Percentiles rank a stretch among this genome's conserved stretches.
phyloP scores from a whole-genome alignment of 495 filamentous ascomycete genomes.

The Sordaria brevicollis region DNA sequence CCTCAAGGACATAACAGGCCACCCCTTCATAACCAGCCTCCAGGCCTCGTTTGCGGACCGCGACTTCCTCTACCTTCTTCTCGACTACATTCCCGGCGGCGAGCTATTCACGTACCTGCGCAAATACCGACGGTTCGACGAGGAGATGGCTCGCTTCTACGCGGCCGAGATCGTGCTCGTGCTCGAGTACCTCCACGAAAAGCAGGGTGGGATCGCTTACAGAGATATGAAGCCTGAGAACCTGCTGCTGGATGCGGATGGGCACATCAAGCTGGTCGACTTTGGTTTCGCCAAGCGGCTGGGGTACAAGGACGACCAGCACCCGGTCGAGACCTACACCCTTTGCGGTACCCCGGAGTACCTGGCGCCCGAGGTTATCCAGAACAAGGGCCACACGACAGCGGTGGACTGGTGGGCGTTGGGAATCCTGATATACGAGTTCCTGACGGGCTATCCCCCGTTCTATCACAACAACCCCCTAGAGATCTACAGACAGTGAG shows the following conservation, averaged over 20 bases:
- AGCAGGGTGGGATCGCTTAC: slow-evolving; percentile 75
- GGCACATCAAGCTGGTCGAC: slow-evolving; percentile 95
- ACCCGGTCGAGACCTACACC: slow-evolving; percentile 79
- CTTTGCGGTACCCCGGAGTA: slow-evolving; percentile 96
- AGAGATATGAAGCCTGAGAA: slow-evolving; percentile 97
- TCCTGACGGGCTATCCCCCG: slow-evolving; percentile 88
- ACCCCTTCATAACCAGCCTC: slow-evolving; percentile 93
- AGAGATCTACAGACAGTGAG: slow-evolving; percentile 85
- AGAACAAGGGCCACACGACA: slow-evolving; percentile 86
- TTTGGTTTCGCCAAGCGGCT: slow-evolving; percentile 93
- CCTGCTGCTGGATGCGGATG: slow-evolving; percentile 80
- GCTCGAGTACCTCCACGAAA: slow-evolving; percentile 84
- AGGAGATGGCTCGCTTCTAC: slow-evolving; percentile 81
- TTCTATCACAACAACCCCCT: slow-evolving; percentile 97
- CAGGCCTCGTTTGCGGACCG: slow-evolving; percentile 82
- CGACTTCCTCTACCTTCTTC: slow-evolving; percentile 85
- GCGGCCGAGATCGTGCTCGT: slow-evolving; percentile 91
- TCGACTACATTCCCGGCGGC: slow-evolving; percentile 85
- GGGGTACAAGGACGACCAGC: slow-evolving; percentile 34
- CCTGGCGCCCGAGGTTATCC: slow-evolving; percentile 91
- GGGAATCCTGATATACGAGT: slow-evolving; percentile 92
- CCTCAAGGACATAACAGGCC: slow-evolving; percentile 75
- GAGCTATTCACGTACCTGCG: slow-evolving; percentile 93
- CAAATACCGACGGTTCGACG: slow-evolving; percentile 74
- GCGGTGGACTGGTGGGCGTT: slow-evolving; percentile 99